A percentile compares a stretch with the other conserved stretches of the same genome.
phyloP scores from a whole-genome alignment of 805 yeast genomes.

The Martiniozyma abietophila region DNA sequence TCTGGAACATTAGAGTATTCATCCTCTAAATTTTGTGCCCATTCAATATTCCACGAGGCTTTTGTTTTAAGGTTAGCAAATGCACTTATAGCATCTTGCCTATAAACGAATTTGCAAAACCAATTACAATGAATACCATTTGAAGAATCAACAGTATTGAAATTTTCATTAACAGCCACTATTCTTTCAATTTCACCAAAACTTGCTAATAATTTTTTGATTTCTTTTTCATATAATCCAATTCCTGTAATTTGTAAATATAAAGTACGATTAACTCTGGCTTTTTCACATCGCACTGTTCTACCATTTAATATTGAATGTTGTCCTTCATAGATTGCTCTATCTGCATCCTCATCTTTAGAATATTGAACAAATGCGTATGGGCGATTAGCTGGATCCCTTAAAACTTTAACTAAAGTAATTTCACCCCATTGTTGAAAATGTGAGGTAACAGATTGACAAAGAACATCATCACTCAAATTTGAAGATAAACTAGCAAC shows the following conservation, averaged over 20 bases:
- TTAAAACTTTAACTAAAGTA: conserved; percentile 66
- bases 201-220: conserved; percentile 32
- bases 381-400: conserved; percentile 77
- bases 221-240: conserved; percentile 19
- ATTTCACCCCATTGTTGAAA: conserved; percentile 66
- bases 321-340: conserved; percentile 62
- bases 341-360: conserved; percentile 57
- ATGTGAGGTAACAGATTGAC: conserved; percentile 57
- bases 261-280: conserved; percentile 83
- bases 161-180: conserved; percentile 33
- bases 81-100: conserved; percentile 85
- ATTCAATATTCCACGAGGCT: conserved; percentile 53
- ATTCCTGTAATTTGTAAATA: conserved; percentile 37
- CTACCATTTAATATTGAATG: conserved; percentile 64
- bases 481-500: conserved; percentile 75
- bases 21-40: conserved; percentile 79
- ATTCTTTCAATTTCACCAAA: conserved; percentile 76
- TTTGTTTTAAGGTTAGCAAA: conserved; percentile 58
- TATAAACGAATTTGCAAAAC: conserved; percentile 70
- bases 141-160: conserved; percentile 13
- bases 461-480: conserved; percentile 60
- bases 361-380: conserved; percentile 88
- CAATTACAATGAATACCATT: conserved; percentile 30
- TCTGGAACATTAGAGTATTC: conserved; percentile 27
- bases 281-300: conserved; percentile 78